These are phyloP conservation scores for Colletotrichum cereale DNA, from an alignment of 2,329 filamentous ascomycete species.

Conservation along the genomic window DNA sequence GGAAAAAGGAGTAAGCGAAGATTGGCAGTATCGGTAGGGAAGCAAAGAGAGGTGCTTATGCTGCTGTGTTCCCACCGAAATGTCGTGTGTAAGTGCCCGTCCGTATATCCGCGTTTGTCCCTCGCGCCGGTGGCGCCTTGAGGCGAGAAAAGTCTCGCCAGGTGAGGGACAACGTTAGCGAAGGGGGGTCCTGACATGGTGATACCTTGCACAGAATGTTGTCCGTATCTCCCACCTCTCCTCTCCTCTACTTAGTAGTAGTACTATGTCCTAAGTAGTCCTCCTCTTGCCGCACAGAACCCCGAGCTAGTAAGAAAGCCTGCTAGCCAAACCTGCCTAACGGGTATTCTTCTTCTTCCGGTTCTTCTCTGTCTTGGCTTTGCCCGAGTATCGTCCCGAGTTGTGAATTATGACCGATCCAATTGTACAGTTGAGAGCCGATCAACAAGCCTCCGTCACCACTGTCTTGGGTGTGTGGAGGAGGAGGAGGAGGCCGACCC, in stretches of 20 bases:
- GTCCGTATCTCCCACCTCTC: not conserved
- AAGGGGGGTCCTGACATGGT: not conserved
- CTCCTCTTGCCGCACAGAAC: not conserved
- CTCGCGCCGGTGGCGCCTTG: conserved; percentile 16
- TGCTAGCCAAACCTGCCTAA: not conserved
- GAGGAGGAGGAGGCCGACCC: conserved; percentile 11
- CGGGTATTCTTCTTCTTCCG: not conserved
- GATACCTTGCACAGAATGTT: not conserved
- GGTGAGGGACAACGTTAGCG: conserved; percentile 17
- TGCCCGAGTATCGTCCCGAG: not conserved
- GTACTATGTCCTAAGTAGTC: too few relatives aligned
- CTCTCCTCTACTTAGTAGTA: too few relatives aligned
- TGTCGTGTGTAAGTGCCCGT: conserved; percentile 6
- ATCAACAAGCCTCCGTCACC: conserved; percentile 15
- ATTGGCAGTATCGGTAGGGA: conserved; percentile 13
- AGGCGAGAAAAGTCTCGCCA: conserved; percentile 31
- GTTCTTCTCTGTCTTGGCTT: not conserved
- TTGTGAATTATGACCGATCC: conserved; percentile 30
- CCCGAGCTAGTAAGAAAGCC: not conserved
- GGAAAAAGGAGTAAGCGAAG: not conserved
- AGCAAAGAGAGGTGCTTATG: not conserved
- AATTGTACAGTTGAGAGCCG: not conserved
- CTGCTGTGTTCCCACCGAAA: conserved; percentile 9
- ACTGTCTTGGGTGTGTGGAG: conserved; percentile 18
- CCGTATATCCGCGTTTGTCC: conserved; percentile 1